Percentiles rank a stretch among this genome's conserved stretches.
phyloP scores from a whole-genome alignment of 1,284 basidiomycete genomes.

The Rhodofomes roseus region DNA sequence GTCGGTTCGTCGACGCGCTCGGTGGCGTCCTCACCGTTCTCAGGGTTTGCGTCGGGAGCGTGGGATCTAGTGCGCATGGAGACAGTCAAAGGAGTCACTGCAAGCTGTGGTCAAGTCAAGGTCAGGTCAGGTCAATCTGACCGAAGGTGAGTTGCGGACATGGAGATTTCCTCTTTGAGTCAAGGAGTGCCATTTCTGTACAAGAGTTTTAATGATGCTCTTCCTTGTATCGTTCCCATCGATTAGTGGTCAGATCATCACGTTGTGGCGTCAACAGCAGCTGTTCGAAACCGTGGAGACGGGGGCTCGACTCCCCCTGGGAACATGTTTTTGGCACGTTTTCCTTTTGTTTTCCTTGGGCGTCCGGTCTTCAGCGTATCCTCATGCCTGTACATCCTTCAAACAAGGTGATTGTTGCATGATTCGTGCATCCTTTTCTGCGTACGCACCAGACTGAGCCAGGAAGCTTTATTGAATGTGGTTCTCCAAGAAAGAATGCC shows the following conservation, averaged over 20 bases:
- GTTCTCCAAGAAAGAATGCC: not conserved
- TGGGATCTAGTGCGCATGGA: not conserved
- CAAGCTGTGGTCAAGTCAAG: too few species aligned
- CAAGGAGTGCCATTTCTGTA: too few species aligned
- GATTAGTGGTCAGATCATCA: constrained; percentile 15
- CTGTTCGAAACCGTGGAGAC: constrained; percentile 11
- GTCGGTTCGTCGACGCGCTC: not conserved
- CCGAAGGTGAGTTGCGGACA: too few species aligned
- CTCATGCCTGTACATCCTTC: too few species aligned
- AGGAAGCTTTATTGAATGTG: too few species aligned
- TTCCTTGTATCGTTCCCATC: constrained; percentile 5
- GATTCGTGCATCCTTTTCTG: too few species aligned
- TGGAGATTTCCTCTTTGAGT: not conserved
- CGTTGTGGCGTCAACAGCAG: constrained; percentile 3
- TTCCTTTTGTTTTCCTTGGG: not conserved
- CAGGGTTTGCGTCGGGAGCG: not conserved
- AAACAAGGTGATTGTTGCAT: too few species aligned
- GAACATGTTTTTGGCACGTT: constrained; percentile 11
- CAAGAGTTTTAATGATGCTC: too few species aligned
- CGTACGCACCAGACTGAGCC: too few species aligned
- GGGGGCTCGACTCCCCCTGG: constrained; percentile 14
- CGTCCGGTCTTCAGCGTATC: too few species aligned
- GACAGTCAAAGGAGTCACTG: too few species aligned
- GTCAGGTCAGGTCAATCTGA: too few species aligned
- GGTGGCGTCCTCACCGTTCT: not conserved